A percentile compares a stretch with the other conserved stretches of the same genome.
These are phyloP conservation scores for Metschnikowia sp. DNA, from an alignment of 805 yeast genomes.

Conservation along the genomic window DNA sequence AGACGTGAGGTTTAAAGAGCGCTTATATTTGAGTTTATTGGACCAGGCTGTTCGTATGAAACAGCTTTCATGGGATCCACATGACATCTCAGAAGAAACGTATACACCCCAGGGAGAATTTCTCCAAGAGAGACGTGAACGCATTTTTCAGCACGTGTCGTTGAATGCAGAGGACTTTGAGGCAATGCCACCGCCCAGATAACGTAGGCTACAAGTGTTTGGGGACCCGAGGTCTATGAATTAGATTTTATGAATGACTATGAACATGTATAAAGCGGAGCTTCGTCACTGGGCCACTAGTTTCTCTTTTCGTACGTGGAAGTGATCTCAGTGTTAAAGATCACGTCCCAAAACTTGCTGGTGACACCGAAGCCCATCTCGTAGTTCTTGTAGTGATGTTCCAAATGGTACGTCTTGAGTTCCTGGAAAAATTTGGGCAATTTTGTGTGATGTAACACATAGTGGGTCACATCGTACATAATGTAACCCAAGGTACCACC, in stretches of 20 bases:
- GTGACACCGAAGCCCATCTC: constrained; percentile 98
- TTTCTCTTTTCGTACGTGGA: constrained; percentile 44
- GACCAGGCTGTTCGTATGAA: constrained; percentile 6
- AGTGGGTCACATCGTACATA: constrained; percentile 90
- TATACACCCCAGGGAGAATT: background rate
- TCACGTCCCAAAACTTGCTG: constrained; percentile 87
- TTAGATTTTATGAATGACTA: background rate
- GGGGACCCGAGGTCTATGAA: too few relatives aligned
- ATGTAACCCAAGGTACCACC: constrained; percentile 96
- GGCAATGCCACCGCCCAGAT: background rate
- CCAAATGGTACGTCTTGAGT: constrained; percentile 86
- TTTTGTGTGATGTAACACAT: constrained; percentile 83
- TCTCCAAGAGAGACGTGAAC: background rate
- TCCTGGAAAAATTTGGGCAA: constrained; percentile 75
- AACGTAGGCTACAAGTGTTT: too few relatives aligned
- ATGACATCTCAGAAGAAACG: background rate
- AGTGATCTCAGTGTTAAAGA: constrained; percentile 78
- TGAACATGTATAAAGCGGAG: background rate
- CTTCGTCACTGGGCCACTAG: constrained; percentile 6
- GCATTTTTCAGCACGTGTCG: background rate
- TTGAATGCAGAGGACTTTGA: constrained; percentile 4
- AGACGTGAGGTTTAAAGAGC: constrained; percentile 6
- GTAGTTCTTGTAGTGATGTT: constrained; percentile 96
- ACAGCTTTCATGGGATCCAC: constrained; percentile 3
- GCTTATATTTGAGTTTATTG: constrained; percentile 7